Conservation (phyloP, 805 yeast genomes). For the Yarrowia bubula region DNA sequence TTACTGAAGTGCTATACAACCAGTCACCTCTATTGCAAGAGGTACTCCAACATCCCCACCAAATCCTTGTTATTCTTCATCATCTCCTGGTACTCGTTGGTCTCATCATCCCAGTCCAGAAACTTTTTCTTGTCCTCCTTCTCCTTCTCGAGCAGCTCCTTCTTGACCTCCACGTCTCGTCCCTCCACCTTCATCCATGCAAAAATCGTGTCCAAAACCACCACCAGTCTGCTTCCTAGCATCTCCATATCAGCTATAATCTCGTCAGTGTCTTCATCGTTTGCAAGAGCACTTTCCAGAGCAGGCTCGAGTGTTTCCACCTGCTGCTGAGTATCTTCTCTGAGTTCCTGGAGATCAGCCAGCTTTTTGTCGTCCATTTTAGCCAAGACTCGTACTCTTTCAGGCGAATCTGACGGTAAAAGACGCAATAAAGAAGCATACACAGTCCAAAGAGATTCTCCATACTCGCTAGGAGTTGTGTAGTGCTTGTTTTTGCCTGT, state of each 20-base stretch:
- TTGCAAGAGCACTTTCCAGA: not conserved
- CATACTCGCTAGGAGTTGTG: not conserved
- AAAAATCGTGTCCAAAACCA: slow-evolving; percentile 13
- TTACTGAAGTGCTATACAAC: not conserved
- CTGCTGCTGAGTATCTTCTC: not conserved
- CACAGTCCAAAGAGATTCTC: slow-evolving; percentile 1
- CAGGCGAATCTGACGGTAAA: slow-evolving; percentile 15
- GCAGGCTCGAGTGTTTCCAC: not conserved
- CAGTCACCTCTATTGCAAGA: not conserved
- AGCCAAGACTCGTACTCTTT: slow-evolving; percentile 10
- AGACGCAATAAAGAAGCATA: slow-evolving; percentile 3
- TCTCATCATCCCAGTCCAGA: not conserved
- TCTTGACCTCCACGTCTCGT: not conserved
- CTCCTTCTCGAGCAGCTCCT: not conserved
- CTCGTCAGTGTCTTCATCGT: not conserved
- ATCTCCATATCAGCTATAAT: not conserved
- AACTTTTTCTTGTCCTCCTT: not conserved
- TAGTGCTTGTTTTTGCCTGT: slow-evolving; percentile 12
- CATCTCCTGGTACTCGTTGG: slow-evolving; percentile 3
- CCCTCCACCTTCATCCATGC: slow-evolving; percentile 24
- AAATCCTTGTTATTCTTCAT: not conserved
- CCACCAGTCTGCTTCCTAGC: not conserved
- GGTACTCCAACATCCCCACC: slow-evolving; percentile 3
- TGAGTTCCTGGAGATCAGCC: not conserved
- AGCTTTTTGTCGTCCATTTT: slow-evolving; percentile 1